These are phyloP conservation scores for Kitagawia praeruptora DNA, from an alignment of 129 eudicot genomes.

Conservation along the genomic window DNA sequence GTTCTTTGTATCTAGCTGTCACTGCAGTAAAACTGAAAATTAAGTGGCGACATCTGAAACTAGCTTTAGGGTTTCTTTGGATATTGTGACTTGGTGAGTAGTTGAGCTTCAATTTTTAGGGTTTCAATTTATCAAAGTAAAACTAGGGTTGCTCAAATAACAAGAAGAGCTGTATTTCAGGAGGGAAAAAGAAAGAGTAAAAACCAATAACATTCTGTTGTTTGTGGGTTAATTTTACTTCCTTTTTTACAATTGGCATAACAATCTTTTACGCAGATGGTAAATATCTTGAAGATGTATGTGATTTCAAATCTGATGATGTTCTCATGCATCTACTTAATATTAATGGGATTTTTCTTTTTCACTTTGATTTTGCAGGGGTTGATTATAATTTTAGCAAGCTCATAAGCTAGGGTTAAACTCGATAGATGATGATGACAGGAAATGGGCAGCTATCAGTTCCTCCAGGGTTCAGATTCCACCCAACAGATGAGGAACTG, in stretches of 20 bases:
- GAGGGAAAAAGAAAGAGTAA: not conserved
- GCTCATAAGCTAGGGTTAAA: not conserved
- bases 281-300: too few species aligned
- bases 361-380: not conserved
- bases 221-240: not conserved
- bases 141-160: not conserved
- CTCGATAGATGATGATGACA: not conserved
- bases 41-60: not conserved
- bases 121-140: not conserved
- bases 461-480: constrained; percentile 91
- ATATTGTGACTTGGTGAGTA: not conserved
- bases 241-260: too few species aligned
- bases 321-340: not conserved
- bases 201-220: not conserved
- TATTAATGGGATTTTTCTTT: not conserved
- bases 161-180: not conserved
- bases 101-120: constrained; percentile 3
- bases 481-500: constrained; percentile 88
- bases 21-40: not conserved
- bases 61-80: not conserved
- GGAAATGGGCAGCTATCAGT: constrained; percentile 42
- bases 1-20: not conserved
- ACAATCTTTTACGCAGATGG: not conserved
- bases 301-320: too few species aligned
- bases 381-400: not conserved